These are phyloP conservation scores for Rhynchosporium agropyri DNA, from an alignment of 2,329 filamentous ascomycete genomes.

Conservation along the genomic window DNA sequence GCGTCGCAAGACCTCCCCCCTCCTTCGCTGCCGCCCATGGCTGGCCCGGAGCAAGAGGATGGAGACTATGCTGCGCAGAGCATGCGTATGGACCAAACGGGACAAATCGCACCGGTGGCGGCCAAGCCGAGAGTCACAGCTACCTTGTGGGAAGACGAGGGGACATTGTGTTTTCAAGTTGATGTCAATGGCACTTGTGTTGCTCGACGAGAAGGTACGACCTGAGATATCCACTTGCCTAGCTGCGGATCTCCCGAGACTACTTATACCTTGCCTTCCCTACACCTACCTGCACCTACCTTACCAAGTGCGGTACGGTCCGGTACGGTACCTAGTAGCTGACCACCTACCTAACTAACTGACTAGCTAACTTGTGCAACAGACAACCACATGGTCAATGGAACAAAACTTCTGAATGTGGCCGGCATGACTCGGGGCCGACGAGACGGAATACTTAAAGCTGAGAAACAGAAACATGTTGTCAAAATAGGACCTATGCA, in stretches of 20 bases:
- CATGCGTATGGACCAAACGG: slow-evolving; percentile 67
- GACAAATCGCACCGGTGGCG: slow-evolving; percentile 85
- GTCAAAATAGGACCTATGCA: slow-evolving; percentile 99
- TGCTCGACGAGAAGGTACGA: slow-evolving; percentile 81
- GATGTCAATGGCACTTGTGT: slow-evolving; percentile 95
- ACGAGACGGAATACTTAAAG: slow-evolving; percentile 93
- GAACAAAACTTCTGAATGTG: slow-evolving; percentile 93
- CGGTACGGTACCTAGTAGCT: no score
- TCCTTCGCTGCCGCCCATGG: slow-evolving; percentile 33
- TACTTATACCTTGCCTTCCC: no score
- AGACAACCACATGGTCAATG: slow-evolving; percentile 99
- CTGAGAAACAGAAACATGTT: slow-evolving; percentile 92
- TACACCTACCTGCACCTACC: no score
- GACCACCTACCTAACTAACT: background rate
- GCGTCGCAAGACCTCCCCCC: slow-evolving; percentile 10
- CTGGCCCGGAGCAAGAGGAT: slow-evolving; percentile 16
- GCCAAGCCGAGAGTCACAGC: slow-evolving; percentile 98
- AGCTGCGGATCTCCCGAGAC: background rate
- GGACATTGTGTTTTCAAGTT: slow-evolving; percentile 94
- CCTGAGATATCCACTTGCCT: slow-evolving; percentile 33
- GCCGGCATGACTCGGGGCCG: slow-evolving; percentile 96
- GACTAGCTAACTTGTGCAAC: slow-evolving; percentile 6
- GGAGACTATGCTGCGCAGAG: slow-evolving; percentile 24
- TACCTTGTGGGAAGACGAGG: slow-evolving; percentile 96
- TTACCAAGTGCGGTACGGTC: no score